Conservation (phyloP, 495 filamentous ascomycete genomes). For the Penicillium diatomitis region DNA sequence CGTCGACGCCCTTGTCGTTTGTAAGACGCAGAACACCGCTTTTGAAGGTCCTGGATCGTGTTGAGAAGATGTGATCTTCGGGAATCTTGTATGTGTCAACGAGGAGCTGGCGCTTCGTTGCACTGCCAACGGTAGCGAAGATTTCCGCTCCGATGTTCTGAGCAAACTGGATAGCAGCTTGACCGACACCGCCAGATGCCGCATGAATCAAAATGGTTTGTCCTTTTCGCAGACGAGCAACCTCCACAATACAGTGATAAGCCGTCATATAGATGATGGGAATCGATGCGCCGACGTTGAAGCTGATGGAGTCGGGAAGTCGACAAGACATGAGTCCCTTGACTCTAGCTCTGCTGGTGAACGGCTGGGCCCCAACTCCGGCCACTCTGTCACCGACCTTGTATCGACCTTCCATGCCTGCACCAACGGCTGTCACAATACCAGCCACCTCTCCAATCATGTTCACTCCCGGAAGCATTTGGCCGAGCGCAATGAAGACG, state of each 20-base stretch:
- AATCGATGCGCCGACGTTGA: constrained; percentile 1
- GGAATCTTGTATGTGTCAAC: constrained; percentile 25
- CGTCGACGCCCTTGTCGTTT: constrained; percentile 42
- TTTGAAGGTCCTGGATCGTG: constrained; percentile 31
- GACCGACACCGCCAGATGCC: constrained; percentile 38
- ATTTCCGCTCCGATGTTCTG: constrained; percentile 25
- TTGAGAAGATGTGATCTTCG: constrained; percentile 38
- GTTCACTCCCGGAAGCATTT: background rate
- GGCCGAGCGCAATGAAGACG: constrained; percentile 11
- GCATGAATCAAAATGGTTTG: constrained; percentile 42
- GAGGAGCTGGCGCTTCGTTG: constrained; percentile 32
- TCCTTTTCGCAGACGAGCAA: constrained; percentile 10
- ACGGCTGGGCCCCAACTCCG: background rate
- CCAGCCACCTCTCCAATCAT: background rate
- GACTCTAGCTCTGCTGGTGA: constrained; percentile 1
- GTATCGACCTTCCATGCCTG: background rate
- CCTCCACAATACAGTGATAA: background rate
- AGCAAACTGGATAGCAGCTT: constrained; percentile 36
- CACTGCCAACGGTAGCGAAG: constrained; percentile 36
- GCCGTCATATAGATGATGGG: constrained; percentile 1
- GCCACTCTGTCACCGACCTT: background rate
- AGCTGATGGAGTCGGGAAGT: background rate
- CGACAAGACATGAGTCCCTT: constrained; percentile 1
- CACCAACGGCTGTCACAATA: background rate
- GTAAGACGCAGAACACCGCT: constrained; percentile 38